Evolutionary conservation across 805 yeast species (phyloP).

Genomic region (Candida arabinofermentans): DNA sequence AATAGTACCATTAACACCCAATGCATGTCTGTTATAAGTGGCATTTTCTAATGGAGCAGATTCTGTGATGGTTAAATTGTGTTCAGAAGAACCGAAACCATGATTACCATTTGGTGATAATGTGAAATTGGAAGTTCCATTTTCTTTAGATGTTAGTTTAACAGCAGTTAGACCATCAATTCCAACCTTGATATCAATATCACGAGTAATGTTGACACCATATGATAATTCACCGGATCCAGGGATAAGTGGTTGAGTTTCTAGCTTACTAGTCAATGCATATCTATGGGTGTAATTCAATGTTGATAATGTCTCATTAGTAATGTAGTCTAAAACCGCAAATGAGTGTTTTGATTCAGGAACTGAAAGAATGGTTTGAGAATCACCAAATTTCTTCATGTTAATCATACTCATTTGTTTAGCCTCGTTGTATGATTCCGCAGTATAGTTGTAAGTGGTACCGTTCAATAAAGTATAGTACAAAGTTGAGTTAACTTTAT

Average conservation of each 20-base stretch:
- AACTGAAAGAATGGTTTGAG: slow-evolving; percentile 29
- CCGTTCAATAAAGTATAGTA: slow-evolving; percentile 38
- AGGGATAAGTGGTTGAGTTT: slow-evolving; percentile 13
- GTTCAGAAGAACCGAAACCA: slow-evolving; percentile 38
- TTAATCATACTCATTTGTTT: slow-evolving; percentile 36
- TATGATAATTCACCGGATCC: slow-evolving; percentile 24
- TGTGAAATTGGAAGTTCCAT: slow-evolving; percentile 42
- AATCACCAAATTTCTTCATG: slow-evolving; percentile 36
- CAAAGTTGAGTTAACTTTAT: slow-evolving; percentile 33
- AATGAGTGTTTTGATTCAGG: slow-evolving; percentile 25
- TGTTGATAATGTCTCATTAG: slow-evolving; percentile 17
- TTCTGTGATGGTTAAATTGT: slow-evolving; percentile 29
- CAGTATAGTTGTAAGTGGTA: slow-evolving; percentile 26
- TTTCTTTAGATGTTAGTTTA: slow-evolving; percentile 31
- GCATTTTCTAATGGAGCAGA: slow-evolving; percentile 18
- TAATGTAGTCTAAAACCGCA: slow-evolving; percentile 20
- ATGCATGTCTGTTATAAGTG: slow-evolving; percentile 29
- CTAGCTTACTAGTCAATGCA: slow-evolving; percentile 30
- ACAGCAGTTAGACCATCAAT: slow-evolving; percentile 23
- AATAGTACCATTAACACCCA: slow-evolving; percentile 29
- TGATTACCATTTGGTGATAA: slow-evolving; percentile 42
- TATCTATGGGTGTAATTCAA: slow-evolving; percentile 20
- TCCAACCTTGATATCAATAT: slow-evolving; percentile 11
- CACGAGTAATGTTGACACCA: slow-evolving; percentile 28
- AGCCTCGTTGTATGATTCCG: slow-evolving; percentile 30